Conservation (phyloP, 306 rosid genomes). For the Quercus parvula region DNA sequence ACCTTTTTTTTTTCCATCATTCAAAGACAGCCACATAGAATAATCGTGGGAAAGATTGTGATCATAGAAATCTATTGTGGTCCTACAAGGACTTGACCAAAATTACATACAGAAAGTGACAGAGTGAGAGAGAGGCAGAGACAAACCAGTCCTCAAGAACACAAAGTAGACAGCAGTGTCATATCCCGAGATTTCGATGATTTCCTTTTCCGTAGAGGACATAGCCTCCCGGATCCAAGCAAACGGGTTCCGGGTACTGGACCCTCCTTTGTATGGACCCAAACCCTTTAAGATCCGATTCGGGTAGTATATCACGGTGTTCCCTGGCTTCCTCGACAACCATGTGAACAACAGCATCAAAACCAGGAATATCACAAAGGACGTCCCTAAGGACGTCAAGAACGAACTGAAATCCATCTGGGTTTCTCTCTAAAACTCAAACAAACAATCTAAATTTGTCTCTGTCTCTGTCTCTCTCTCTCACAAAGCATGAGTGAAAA, state of each 20-base stretch:
- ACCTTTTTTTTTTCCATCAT: no score
- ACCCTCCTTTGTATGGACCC: constrained; percentile 53
- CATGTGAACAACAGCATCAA: constrained; percentile 60
- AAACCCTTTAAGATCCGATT: constrained; percentile 75
- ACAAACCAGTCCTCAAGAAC: constrained; percentile 72
- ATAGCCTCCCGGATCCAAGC: constrained; percentile 78
- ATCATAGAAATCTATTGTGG: no score
- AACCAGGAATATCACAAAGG: constrained; percentile 67
- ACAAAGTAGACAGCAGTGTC: constrained; percentile 95
- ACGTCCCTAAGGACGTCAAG: constrained; percentile 82
- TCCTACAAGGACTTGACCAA: not conserved
- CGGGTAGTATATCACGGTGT: constrained; percentile 79
- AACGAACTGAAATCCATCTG: constrained; percentile 83
- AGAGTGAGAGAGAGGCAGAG: not conserved
- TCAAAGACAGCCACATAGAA: no score
- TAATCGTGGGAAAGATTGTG: no score
- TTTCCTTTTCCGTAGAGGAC: constrained; percentile 62
- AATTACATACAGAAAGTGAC: not conserved
- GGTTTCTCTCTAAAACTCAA: constrained; percentile 9
- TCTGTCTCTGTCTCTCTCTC: not conserved
- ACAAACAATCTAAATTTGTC: not conserved
- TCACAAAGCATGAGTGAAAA: not conserved
- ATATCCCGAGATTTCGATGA: constrained; percentile 70
- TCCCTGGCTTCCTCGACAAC: constrained; percentile 61
- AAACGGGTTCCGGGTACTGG: constrained; percentile 57